phyloP scores from a whole-genome alignment of 139 green algal genomes.

The Haematococcus sp. region DNA sequence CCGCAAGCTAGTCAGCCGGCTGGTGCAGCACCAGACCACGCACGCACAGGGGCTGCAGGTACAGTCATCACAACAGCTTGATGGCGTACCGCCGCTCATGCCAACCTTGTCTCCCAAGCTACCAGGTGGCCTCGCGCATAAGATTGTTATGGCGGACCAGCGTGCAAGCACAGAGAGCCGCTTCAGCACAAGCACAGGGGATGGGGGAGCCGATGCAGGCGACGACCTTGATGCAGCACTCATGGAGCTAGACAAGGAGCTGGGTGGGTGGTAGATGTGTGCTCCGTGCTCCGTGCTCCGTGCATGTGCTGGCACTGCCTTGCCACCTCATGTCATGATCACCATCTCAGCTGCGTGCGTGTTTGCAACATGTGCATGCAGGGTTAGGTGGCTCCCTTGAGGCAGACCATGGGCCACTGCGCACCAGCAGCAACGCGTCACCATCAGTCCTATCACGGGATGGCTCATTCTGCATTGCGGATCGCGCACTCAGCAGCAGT shows the following conservation, averaged over 20 bases:
- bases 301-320: no score
- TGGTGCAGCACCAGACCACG: background rate
- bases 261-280: background rate
- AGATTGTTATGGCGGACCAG: background rate
- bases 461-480: no score
- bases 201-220: background rate
- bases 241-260: background rate
- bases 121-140: background rate
- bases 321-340: no score
- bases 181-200: constrained; percentile 1
- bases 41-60: background rate
- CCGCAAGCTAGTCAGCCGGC: background rate
- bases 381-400: background rate
- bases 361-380: background rate
- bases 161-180: constrained; percentile 4
- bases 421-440: no score
- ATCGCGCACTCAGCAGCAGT: no score
- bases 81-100: background rate
- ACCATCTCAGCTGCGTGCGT: background rate
- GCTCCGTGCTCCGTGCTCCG: no score
- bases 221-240: constrained; percentile 1
- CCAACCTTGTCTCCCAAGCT: constrained; percentile 5
- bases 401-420: no score
- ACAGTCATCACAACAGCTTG: background rate
- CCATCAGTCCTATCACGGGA: no score